These are phyloP conservation scores for Metschnikowia gelsemii DNA, from an alignment of 805 yeast species.

Conservation along the genomic window DNA sequence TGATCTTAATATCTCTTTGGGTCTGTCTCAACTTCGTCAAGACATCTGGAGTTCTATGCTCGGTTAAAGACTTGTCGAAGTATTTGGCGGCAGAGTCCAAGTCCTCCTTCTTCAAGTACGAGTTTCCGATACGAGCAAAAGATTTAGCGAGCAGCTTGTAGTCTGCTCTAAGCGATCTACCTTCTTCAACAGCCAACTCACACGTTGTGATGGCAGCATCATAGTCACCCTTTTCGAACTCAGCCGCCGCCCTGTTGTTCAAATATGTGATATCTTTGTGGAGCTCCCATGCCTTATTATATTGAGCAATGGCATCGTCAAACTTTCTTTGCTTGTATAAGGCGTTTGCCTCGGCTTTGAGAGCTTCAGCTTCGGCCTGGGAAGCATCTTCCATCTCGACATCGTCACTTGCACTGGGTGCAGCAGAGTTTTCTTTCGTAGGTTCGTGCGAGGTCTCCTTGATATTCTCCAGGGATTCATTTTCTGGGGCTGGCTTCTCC, in stretches of 20 bases:
- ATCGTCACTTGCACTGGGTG: constrained; percentile 31
- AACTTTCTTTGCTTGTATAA: constrained; percentile 84
- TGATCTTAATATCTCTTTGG: constrained; percentile 79
- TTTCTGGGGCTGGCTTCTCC: constrained; percentile 15
- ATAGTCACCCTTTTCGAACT: constrained; percentile 90
- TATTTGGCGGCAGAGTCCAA: constrained; percentile 68
- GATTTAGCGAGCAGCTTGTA: constrained; percentile 91
- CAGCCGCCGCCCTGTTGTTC: constrained; percentile 97
- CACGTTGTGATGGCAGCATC: constrained; percentile 84
- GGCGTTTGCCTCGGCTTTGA: constrained; percentile 82
- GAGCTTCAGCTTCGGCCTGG: constrained; percentile 59
- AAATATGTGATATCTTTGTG: constrained; percentile 85
- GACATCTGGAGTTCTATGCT: constrained; percentile 94
- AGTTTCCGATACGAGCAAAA: constrained; percentile 85
- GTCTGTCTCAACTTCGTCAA: constrained; percentile 82
- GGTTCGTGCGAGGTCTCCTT: too few relatives aligned
- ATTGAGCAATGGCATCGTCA: constrained; percentile 86
- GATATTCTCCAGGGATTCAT: too few relatives aligned
- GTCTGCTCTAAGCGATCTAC: constrained; percentile 87
- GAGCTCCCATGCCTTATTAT: constrained; percentile 82
- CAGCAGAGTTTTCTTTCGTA: too few relatives aligned
- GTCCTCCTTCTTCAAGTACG: constrained; percentile 74
- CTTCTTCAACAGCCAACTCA: constrained; percentile 79
- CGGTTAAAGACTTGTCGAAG: constrained; percentile 91
- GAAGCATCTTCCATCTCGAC: constrained; percentile 37